Evolutionary conservation across 129 eudicot genomes (phyloP).

Genomic region (Flaveria brownii): DNA sequence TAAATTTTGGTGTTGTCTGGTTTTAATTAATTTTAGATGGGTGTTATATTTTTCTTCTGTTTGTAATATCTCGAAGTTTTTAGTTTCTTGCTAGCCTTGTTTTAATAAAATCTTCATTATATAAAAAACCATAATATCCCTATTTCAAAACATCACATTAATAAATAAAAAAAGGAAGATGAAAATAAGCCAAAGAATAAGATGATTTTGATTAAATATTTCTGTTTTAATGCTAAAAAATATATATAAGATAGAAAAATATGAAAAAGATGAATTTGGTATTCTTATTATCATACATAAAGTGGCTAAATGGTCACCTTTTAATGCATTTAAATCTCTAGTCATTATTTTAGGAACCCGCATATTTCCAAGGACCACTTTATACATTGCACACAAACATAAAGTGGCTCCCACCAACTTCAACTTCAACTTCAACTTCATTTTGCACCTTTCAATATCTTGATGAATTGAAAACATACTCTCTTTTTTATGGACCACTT

Average conservation of each 20-base stretch:
- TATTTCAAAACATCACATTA: neutral
- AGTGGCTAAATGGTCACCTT: conserved; percentile 22
- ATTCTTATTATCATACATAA: neutral
- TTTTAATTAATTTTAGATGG: too few species aligned
- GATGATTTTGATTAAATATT: neutral
- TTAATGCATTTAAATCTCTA: conserved; percentile 26
- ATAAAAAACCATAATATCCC: too few species aligned
- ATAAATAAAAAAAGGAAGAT: too few species aligned
- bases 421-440: conserved; percentile 22
- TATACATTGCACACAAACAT: conserved; percentile 23
- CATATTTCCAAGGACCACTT: conserved; percentile 38
- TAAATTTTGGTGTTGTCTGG: too few species aligned
- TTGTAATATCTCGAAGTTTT: too few species aligned
- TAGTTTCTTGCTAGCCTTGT: too few species aligned
- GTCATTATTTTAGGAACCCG: conserved; percentile 17
- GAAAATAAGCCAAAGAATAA: neutral
- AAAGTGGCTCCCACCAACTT: conserved; percentile 19
- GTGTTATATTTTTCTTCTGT: too few species aligned
- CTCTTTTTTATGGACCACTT: conserved; percentile 37
- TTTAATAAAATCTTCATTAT: too few species aligned
- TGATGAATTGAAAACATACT: conserved; percentile 29
- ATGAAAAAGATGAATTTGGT: neutral
- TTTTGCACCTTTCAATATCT: conserved; percentile 25
- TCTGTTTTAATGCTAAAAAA: neutral
- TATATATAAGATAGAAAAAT: neutral